A percentile compares a stretch with the other conserved stretches of the same genome.
Evolutionary conservation across 139 green algal genomes (phyloP).

Genomic region (Edaphochlamys debaryana): DNA sequence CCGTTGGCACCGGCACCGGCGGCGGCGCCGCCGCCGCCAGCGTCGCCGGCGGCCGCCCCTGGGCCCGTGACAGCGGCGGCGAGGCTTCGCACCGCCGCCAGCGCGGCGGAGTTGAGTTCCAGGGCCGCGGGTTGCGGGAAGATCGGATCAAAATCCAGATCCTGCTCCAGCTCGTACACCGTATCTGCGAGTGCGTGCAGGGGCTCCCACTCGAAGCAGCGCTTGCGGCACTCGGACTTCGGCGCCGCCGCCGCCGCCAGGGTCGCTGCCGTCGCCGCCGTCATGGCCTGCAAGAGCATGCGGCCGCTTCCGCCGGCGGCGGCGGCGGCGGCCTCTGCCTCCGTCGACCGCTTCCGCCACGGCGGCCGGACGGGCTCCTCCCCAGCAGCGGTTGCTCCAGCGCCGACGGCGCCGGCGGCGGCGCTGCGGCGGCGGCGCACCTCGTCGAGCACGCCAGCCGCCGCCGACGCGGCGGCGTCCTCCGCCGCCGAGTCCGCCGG

Average conservation of each 20-base stretch:
- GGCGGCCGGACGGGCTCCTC: no score
- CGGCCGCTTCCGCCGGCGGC: no score
- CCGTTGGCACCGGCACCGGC: background rate
- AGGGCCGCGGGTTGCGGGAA: background rate
- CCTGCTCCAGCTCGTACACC: slow-evolving; percentile 14
- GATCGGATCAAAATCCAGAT: slow-evolving; percentile 27
- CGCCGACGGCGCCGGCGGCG: no score
- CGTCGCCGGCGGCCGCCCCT: background rate
- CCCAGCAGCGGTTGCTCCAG: no score
- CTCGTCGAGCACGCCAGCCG: no score
- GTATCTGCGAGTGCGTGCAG: background rate
- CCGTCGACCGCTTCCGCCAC: no score
- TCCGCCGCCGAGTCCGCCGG: no score
- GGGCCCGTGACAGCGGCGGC: no score
- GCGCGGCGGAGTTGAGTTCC: slow-evolving; percentile 6
- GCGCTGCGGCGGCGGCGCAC: no score
- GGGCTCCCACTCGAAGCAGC: slow-evolving; percentile 15
- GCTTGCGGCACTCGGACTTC: background rate
- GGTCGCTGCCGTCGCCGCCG: background rate
- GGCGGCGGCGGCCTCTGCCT: no score
- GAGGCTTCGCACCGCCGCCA: background rate
- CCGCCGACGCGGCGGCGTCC: no score
- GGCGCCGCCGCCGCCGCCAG: background rate
- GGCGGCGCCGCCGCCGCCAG: background rate
- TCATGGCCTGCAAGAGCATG: background rate